Evolutionary conservation across 1,139 yeast species (phyloP).

Genomic region (Pichia sp.): DNA sequence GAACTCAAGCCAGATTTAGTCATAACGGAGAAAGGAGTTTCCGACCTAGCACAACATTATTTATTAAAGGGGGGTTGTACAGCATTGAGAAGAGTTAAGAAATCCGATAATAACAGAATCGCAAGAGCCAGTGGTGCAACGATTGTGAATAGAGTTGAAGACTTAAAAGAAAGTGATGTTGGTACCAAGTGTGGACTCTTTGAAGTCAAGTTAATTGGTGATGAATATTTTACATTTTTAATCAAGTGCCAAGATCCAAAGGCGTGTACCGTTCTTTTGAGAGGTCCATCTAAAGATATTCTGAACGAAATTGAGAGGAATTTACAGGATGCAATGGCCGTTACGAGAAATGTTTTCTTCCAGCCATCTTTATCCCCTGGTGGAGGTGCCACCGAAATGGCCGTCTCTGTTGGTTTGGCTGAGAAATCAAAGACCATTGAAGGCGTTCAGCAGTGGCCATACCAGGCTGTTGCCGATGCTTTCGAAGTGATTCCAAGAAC

Average conservation of each 20-base stretch:
- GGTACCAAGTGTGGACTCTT: slow-evolving; percentile 89
- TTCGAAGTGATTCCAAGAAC: slow-evolving; percentile 98
- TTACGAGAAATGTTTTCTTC: slow-evolving; percentile 89
- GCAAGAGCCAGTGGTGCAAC: slow-evolving; percentile 98
- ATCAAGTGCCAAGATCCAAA: slow-evolving; percentile 79
- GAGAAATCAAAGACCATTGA: slow-evolving; percentile 90
- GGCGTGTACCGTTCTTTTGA: slow-evolving; percentile 87
- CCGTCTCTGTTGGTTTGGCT: slow-evolving; percentile 81
- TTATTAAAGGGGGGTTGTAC: slow-evolving; percentile 89
- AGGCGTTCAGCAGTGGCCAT: slow-evolving; percentile 98
- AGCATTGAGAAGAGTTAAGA: slow-evolving; percentile 90
- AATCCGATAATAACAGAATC: slow-evolving; percentile 93
- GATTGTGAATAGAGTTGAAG: slow-evolving; percentile 92
- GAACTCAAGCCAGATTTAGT: slow-evolving; percentile 90
- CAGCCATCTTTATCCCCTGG: slow-evolving; percentile 97
- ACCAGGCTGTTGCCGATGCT: slow-evolving; percentile 98
- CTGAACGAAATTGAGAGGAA: slow-evolving; percentile 95
- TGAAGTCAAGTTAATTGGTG: slow-evolving; percentile 93
- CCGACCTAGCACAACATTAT: slow-evolving; percentile 96
- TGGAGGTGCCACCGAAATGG: slow-evolving; percentile 99
- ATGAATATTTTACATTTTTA: slow-evolving; percentile 88
- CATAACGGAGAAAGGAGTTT: slow-evolving; percentile 96
- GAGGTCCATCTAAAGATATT: slow-evolving; percentile 97
- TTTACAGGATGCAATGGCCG: slow-evolving; percentile 98
- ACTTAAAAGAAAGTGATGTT: slow-evolving; percentile 81